phyloP scores from a whole-genome alignment of 495 filamentous ascomycete genomes.

The Aspergillus steynii region DNA sequence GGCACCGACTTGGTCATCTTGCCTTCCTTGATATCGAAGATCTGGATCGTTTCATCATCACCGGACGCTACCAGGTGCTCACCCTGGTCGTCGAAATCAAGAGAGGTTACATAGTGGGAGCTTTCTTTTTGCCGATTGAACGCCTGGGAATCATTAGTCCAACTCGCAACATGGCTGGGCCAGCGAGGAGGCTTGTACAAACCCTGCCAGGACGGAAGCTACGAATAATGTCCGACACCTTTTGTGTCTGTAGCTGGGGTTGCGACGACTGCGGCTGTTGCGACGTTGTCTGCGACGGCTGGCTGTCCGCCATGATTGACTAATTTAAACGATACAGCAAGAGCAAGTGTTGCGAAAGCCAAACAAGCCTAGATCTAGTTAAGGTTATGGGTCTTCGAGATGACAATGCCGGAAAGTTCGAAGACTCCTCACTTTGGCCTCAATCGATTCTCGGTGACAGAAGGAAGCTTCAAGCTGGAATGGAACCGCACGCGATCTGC shows the following conservation, averaged over 20 bases:
- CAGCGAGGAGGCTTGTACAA: slow-evolving; percentile 6
- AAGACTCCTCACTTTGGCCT: too few species aligned
- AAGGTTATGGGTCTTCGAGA: neutral
- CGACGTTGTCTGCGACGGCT: slow-evolving; percentile 23
- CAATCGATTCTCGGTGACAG: neutral
- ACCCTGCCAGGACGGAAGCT: slow-evolving; percentile 51
- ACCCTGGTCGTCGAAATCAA: slow-evolving; percentile 95
- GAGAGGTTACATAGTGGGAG: slow-evolving; percentile 58
- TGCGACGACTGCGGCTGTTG: slow-evolving; percentile 25
- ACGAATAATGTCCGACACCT: slow-evolving; percentile 49
- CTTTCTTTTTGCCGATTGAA: slow-evolving; percentile 43
- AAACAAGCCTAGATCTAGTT: neutral
- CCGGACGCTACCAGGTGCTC: slow-evolving; percentile 84
- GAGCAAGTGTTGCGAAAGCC: neutral
- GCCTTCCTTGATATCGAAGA: slow-evolving; percentile 90
- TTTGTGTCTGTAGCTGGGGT: slow-evolving; percentile 28
- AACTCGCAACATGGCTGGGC: slow-evolving; percentile 15
- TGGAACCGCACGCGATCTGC: neutral
- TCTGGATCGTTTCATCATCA: slow-evolving; percentile 89
- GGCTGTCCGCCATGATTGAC: slow-evolving; percentile 36
- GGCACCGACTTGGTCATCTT: slow-evolving; percentile 80
- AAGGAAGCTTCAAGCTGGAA: neutral
- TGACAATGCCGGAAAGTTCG: neutral
- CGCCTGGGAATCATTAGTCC: slow-evolving; percentile 22
- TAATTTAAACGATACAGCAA: neutral